Base-by-base conservation (phyloP, 1,284 basidiomycete genomes). In the Heliocybe sulcata region DNA sequence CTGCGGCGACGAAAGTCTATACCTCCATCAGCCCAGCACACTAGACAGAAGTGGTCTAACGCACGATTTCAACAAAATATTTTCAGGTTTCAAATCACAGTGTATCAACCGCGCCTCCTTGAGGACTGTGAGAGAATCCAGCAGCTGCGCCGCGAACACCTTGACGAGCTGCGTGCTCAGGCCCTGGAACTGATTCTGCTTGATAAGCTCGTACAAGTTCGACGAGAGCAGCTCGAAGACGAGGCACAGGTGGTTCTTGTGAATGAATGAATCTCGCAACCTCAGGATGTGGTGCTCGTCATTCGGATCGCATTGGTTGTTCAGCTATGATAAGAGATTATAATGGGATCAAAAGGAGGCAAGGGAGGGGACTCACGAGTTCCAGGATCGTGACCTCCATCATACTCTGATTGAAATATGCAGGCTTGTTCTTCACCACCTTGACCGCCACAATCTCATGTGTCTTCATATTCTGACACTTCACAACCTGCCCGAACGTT, bases 321-420 rank as follows among this genome's bases (percentile, higher is more conserved):
- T 97, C 60, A 98, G 80, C 93, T 96, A 66, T 42, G 4, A 47
- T n/a, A 45, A 23, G 25, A 8, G 52, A 48, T 52, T 55, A 45
- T 52, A 35, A 63, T 54, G 42, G 48, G 26, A 35, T 16, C 45
- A 45, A 52, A 52, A 33, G 33, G 26, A 20, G 29, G 45, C 27
- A 19, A 25, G 57, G 53, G 14, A 47, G 25, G 56, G 33, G 2
- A 79, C 90, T 60, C 56, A 94, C 93, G 72, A 98, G 77, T 67
- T 98, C 93, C 51, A 99, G 77, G 60, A 99, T 98, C 0, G 95
- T 98, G 23, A 99, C 97, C 71, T 99, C 97, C 96, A 99, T 99
- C 91, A 98, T 98, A 72, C 90, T 94, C 75, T 99, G 96, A 68
- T 98, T 97, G 72, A 98, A 95, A 74, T 99, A 99, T 0, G 96